phyloP scores from a whole-genome alignment of 768 basidiomycete species.

The Collybia nuda region DNA sequence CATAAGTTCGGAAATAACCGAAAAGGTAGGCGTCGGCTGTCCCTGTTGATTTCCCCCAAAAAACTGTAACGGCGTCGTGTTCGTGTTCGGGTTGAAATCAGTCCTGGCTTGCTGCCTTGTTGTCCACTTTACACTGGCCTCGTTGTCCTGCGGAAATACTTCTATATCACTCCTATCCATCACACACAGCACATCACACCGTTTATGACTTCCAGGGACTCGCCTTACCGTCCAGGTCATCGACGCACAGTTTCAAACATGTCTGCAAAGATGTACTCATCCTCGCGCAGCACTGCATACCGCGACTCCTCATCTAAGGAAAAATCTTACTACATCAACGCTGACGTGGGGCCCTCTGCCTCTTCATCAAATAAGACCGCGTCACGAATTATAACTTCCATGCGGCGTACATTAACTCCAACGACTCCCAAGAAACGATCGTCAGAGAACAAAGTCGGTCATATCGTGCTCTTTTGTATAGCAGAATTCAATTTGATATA shows the following conservation, averaged over 20 bases:
- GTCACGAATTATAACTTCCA: slow-evolving; percentile 22
- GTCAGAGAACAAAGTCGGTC: slow-evolving; percentile 15
- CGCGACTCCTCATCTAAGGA: background rate
- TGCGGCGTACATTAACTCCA: slow-evolving; percentile 16
- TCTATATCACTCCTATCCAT: background rate
- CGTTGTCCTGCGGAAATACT: no score
- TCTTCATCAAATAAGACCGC: slow-evolving; percentile 15
- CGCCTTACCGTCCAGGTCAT: slow-evolving; percentile 11
- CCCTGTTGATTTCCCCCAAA: slow-evolving; percentile 3
- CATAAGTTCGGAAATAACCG: slow-evolving; percentile 3
- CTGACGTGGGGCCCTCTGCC: slow-evolving; percentile 5
- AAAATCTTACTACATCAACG: slow-evolving; percentile 1
- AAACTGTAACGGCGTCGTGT: background rate
- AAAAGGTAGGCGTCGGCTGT: background rate
- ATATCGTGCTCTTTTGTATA: background rate
- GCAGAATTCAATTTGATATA: background rate
- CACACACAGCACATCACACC: background rate
- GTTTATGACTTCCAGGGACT: slow-evolving; percentile 14
- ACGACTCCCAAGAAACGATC: slow-evolving; percentile 18
- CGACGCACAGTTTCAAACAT: slow-evolving; percentile 11
- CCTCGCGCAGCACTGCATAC: background rate
- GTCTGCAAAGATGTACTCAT: slow-evolving; percentile 6
- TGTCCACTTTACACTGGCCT: background rate
- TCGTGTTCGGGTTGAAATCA: background rate
- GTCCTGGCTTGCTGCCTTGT: slow-evolving; percentile 4